Conservation (phyloP, 148 eudicot genomes). For the Bassia scoparia region DNA sequence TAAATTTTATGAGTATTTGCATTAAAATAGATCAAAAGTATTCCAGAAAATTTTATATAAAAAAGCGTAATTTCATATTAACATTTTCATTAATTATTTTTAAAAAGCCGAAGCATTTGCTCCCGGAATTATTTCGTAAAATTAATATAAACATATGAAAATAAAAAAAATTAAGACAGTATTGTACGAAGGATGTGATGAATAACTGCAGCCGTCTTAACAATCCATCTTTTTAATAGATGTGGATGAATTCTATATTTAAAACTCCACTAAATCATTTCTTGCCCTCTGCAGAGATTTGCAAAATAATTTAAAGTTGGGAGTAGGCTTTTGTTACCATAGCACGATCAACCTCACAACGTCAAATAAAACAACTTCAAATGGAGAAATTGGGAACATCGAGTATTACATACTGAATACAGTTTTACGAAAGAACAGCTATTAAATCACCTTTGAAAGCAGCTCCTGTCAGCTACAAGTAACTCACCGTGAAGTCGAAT, state of each 20-base stretch:
- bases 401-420: not conserved
- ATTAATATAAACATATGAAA: no score
- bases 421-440: not conserved
- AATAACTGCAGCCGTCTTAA: conserved; percentile 65
- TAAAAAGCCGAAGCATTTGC: no score
- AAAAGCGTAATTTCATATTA: no score
- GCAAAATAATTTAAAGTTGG: conserved; percentile 13
- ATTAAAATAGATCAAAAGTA: no score
- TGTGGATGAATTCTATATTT: conserved; percentile 87
- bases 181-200: not conserved
- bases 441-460: conserved; percentile 69
- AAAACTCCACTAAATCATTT: conserved; percentile 93
- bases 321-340: not conserved
- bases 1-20: no score
- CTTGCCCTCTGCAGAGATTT: conserved; percentile 67
- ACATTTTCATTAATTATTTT: no score
- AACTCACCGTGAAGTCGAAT: conserved; percentile 97
- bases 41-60: no score
- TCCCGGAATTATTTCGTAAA: no score
- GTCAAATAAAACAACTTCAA: not conserved
- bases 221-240: conserved; percentile 91
- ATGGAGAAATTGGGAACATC: not conserved
- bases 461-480: conserved; percentile 96
- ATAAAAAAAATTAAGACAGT: not conserved
- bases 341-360: not conserved